Conservation (phyloP, 495 filamentous ascomycete species). For the Aspergillus bertholletiae region DNA sequence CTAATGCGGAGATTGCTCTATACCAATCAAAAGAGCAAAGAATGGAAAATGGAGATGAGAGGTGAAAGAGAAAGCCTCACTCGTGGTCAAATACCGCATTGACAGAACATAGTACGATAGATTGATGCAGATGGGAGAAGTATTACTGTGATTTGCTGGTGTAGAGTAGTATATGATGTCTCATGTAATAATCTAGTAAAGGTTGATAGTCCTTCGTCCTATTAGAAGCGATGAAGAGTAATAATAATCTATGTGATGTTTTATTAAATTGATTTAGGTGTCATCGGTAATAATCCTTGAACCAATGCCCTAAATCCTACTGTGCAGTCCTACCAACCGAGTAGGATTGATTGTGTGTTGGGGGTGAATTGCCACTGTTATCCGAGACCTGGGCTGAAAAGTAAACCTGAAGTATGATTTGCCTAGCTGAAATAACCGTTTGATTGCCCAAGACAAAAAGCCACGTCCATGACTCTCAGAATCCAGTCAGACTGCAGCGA, state of each 20-base stretch:
- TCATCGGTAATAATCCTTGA: neutral
- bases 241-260: neutral
- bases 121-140: neutral
- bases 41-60: neutral
- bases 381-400: slow-evolving; percentile 1
- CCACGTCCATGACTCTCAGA: neutral
- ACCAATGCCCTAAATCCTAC: neutral
- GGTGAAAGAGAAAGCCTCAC: neutral
- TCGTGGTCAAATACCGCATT: slow-evolving; percentile 2
- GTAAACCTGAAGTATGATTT: slow-evolving; percentile 4
- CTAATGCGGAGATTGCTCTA: slow-evolving; percentile 14
- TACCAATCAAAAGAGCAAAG: slow-evolving; percentile 1
- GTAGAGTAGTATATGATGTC: slow-evolving; percentile 8
- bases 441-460: neutral
- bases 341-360: no score
- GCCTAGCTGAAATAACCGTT: slow-evolving; percentile 1
- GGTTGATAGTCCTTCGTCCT: no score
- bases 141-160: neutral
- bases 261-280: neutral
- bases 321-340: no score
- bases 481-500: neutral
- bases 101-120: neutral
- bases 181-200: slow-evolving; percentile 8
- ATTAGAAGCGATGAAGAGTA: neutral
- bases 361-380: slow-evolving; percentile 6